A percentile compares a stretch with the other conserved stretches of the same genome.
Evolutionary conservation across 2,329 filamentous ascomycete genomes (phyloP).

Genomic region (Exophiala sp.): DNA sequence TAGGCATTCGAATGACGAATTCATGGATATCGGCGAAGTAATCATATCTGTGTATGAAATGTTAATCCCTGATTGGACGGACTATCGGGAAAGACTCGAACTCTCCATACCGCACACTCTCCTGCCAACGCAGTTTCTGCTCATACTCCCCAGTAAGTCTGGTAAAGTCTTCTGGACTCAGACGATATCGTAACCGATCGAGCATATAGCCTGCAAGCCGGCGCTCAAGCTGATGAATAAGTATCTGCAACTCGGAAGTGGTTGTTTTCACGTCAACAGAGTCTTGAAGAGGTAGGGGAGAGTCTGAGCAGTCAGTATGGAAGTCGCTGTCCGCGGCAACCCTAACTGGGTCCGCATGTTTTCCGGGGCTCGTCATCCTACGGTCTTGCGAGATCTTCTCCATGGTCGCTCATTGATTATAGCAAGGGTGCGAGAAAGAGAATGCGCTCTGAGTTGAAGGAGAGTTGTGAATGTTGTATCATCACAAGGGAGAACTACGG

Average conservation of each 20-base stretch:
- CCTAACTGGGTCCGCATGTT: conserved; percentile 7
- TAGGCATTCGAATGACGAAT: conserved; percentile 8
- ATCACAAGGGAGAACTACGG: conserved; percentile 8
- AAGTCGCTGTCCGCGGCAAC: conserved; percentile 2
- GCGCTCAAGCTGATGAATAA: conserved; percentile 10
- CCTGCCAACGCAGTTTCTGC: conserved; percentile 7
- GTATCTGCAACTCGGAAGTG: conserved; percentile 11
- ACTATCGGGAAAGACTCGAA: conserved; percentile 5
- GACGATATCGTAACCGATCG: conserved; percentile 11
- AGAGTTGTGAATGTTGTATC: conserved; percentile 5
- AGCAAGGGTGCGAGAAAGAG: conserved; percentile 5
- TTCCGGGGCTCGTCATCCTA: conserved; percentile 6
- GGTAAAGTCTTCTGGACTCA: conserved; percentile 8
- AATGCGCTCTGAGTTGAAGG: conserved; percentile 4
- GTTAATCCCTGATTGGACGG: conserved; percentile 3
- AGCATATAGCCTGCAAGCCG: conserved; percentile 1
- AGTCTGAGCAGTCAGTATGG: conserved; percentile 5
- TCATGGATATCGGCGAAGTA: conserved; percentile 10
- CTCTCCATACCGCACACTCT: conserved; percentile 10
- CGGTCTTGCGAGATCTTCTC: conserved; percentile 7
- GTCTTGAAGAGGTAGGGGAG: too few relatives aligned
- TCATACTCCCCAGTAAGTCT: conserved; percentile 7
- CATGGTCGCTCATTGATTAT: conserved; percentile 7
- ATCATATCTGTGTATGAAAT: conserved; percentile 11
- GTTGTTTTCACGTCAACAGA: conserved; percentile 4